A percentile compares a stretch with the other conserved stretches of the same genome.
phyloP scores from a whole-genome alignment of 2,329 filamentous ascomycete species.

The Triangularia setosa region DNA sequence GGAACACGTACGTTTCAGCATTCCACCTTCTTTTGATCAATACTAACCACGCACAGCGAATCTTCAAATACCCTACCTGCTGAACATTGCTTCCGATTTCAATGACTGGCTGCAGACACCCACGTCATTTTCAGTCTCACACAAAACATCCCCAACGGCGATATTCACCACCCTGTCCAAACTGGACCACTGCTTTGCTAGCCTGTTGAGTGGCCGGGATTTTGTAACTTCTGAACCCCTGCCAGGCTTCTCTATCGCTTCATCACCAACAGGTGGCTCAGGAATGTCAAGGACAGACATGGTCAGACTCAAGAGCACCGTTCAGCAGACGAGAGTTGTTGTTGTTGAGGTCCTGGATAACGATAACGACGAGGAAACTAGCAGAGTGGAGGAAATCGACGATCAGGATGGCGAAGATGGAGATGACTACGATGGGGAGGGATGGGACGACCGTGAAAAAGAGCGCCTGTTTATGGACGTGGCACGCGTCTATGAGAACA shows the following conservation, averaged over 20 bases:
- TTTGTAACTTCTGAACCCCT: conserved; percentile 60
- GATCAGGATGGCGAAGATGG: conserved; percentile 39
- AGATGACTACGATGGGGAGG: conserved; percentile 7
- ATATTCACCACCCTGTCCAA: conserved; percentile 72
- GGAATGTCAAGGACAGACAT: conserved; percentile 73
- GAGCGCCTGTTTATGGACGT: conserved; percentile 61
- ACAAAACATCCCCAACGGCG: conserved; percentile 47
- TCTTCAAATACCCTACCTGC: conserved; percentile 78
- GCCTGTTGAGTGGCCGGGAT: conserved; percentile 65
- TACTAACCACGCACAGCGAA: conserved; percentile 48
- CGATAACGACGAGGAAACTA: conserved; percentile 21
- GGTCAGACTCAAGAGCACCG: conserved; percentile 77
- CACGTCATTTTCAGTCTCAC: conserved; percentile 40
- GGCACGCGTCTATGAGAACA: conserved; percentile 74
- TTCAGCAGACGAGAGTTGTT: conserved; percentile 68
- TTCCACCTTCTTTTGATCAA: background rate
- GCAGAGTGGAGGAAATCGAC: conserved; percentile 40
- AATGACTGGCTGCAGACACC: conserved; percentile 71
- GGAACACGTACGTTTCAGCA: conserved; percentile 66
- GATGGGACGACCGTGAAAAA: conserved; percentile 33
- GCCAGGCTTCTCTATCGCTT: conserved; percentile 63
- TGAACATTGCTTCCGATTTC: conserved; percentile 71
- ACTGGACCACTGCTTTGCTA: conserved; percentile 78
- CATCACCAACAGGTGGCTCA: conserved; percentile 47
- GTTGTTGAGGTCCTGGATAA: conserved; percentile 66